Conservation (phyloP, 2,329 filamentous ascomycete species). For the Periglandula ipomoeae region DNA sequence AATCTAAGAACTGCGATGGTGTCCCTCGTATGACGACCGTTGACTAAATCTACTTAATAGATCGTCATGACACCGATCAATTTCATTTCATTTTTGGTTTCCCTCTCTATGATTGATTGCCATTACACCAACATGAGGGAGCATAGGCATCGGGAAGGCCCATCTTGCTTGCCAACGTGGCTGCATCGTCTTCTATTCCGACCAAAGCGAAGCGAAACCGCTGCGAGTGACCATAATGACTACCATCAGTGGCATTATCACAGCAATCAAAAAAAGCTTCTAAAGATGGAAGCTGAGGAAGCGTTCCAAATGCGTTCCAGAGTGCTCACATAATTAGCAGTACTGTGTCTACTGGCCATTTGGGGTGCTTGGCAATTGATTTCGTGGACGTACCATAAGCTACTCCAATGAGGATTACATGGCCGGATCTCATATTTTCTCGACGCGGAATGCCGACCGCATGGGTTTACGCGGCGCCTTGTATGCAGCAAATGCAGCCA, state of each 20-base stretch:
- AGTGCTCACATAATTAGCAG: conserved; percentile 41
- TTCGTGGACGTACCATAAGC: background rate
- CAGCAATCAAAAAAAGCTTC: conserved; percentile 49
- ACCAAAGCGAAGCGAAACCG: conserved; percentile 26
- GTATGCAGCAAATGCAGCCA: too few relatives aligned
- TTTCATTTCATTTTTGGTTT: conserved; percentile 55
- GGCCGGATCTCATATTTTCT: too few relatives aligned
- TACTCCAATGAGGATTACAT: too few relatives aligned
- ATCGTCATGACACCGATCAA: conserved; percentile 52
- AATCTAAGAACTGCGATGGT: too few relatives aligned
- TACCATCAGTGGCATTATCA: conserved; percentile 40
- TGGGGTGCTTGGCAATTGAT: background rate
- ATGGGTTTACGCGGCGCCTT: too few relatives aligned
- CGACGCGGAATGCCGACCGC: too few relatives aligned
- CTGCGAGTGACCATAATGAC: background rate
- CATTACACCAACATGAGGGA: conserved; percentile 40
- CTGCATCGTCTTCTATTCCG: conserved; percentile 32
- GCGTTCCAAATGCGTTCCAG: conserved; percentile 50
- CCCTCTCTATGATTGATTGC: conserved; percentile 56
- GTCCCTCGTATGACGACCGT: too few relatives aligned
- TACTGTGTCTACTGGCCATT: conserved; percentile 13
- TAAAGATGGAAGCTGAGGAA: conserved; percentile 52
- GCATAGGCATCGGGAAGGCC: conserved; percentile 23
- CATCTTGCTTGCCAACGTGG: conserved; percentile 27
- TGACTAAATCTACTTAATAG: conserved; percentile 16